Evolutionary conservation across 768 basidiomycete species (phyloP), one percentile per base, ranked within the genome.

Genomic region (Amanita phalloides): DNA sequence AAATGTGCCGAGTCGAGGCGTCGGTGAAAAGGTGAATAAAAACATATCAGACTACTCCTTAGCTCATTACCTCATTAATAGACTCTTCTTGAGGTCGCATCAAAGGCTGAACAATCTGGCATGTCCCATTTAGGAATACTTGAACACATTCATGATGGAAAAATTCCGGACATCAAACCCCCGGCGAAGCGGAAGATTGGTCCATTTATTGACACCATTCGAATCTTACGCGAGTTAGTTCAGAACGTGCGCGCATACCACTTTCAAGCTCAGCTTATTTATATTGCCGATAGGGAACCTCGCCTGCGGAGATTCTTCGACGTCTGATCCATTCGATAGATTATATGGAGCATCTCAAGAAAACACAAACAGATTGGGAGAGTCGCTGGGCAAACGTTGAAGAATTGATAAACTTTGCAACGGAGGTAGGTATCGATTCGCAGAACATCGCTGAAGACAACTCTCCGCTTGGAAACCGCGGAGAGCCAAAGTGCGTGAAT

Each of bases 361-460:
- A 78, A 58, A 81, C 80, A 0, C 79, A 87, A 46, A 72, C 73
- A n/a, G 90, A 92, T 53, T 83, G 75, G 70, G 82, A 86, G 37
- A 77, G 75, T 36, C 70, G 88, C 36, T 86, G 85, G 87, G 86
- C 91, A 65, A 95, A 95, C 63, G 81, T 93, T 1, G 74, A 85
- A 57, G 90, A 93, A 66, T 69, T 95, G 56, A 81, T 89, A 51
- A 82, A 74, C n/a, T 88, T 86, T 56, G 84, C 86, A 6, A 79
- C 70, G 51, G 81, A 86, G 53, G 67, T 76, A 26, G 72, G 74
- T 48, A 57, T 62, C 9, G 53, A 53, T 6, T 20, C 23, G 59
- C 64, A 25, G 56, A 23, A 17, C 17, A 10, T 23, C 9, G 10
- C 21, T 4, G 20, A 5, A 10, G 11, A 11, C 10, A 42, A 42